phyloP scores from a whole-genome alignment of 768 basidiomycete species.

The Mycena alexandri region DNA sequence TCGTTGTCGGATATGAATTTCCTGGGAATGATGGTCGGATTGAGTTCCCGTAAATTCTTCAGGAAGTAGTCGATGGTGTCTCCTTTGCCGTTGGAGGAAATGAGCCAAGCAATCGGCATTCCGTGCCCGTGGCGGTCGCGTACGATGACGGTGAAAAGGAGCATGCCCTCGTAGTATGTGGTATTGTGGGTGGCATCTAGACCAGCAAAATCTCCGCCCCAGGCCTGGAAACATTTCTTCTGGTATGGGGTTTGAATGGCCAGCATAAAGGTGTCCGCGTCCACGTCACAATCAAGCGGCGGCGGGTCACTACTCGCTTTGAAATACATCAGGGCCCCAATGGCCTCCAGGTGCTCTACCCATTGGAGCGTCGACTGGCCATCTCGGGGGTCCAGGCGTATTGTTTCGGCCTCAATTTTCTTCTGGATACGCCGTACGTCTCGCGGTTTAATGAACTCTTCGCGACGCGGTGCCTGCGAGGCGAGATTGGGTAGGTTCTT shows the following conservation, averaged over 20 bases:
- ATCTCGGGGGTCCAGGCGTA: slow-evolving; percentile 25
- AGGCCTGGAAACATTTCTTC: slow-evolving; percentile 17
- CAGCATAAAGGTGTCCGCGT: slow-evolving; percentile 26
- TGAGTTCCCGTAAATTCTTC: not conserved
- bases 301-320: slow-evolving; percentile 25
- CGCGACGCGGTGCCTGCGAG: slow-evolving; percentile 5
- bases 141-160: slow-evolving; percentile 29
- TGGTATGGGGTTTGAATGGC: slow-evolving; percentile 34
- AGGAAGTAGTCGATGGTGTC: slow-evolving; percentile 38
- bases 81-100: slow-evolving; percentile 36
- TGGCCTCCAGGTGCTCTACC: slow-evolving; percentile 15
- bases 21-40: slow-evolving; percentile 4
- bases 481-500: not conserved
- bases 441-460: slow-evolving; percentile 17
- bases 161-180: slow-evolving; percentile 27
- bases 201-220: slow-evolving; percentile 20
- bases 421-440: slow-evolving; percentile 27
- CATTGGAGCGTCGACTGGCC: slow-evolving; percentile 24
- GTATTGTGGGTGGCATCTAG: slow-evolving; percentile 39
- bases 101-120: slow-evolving; percentile 39
- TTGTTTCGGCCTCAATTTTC: slow-evolving; percentile 32
- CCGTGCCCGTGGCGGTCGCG: slow-evolving; percentile 34
- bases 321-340: slow-evolving; percentile 20
- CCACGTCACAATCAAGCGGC: slow-evolving; percentile 17
- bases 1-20: slow-evolving; percentile 27